These are phyloP conservation scores for Elsinoe arachidis DNA, from an alignment of 2,329 filamentous ascomycete species.

Conservation along the genomic window DNA sequence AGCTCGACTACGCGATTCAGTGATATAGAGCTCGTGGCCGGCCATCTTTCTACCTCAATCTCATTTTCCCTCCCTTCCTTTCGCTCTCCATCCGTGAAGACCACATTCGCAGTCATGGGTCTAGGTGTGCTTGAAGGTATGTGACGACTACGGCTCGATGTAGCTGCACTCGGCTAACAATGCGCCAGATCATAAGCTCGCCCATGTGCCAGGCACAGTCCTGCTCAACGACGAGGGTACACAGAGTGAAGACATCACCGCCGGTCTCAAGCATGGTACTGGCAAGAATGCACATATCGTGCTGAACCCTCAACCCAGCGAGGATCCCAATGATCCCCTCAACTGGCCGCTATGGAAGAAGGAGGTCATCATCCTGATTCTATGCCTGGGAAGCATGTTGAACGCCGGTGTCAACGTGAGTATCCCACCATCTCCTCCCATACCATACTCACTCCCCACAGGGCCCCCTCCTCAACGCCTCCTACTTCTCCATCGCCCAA, in stretches of 20 bases:
- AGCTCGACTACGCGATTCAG: neutral
- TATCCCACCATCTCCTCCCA: neutral
- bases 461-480: conserved; percentile 29
- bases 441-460: neutral
- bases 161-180: neutral
- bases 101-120: conserved; percentile 5
- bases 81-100: neutral
- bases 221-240: conserved; percentile 16
- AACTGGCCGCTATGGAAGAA: conserved; percentile 31
- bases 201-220: conserved; percentile 17
- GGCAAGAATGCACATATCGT: conserved; percentile 18
- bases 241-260: conserved; percentile 13
- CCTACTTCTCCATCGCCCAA: conserved; percentile 15
- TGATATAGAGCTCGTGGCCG: conserved; percentile 5
- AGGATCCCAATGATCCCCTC: conserved; percentile 27
- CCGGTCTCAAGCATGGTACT: conserved; percentile 16
- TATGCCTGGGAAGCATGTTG: conserved; percentile 23
- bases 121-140: conserved; percentile 12
- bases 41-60: neutral
- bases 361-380: conserved; percentile 22
- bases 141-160: neutral
- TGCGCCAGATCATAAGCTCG: conserved; percentile 12
- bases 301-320: conserved; percentile 20
- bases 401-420: conserved; percentile 32
- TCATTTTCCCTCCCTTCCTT: neutral